These are phyloP conservation scores for Suhomyces chickasaworum DNA, from an alignment of 1,139 yeast genomes.

Conservation along the genomic window DNA sequence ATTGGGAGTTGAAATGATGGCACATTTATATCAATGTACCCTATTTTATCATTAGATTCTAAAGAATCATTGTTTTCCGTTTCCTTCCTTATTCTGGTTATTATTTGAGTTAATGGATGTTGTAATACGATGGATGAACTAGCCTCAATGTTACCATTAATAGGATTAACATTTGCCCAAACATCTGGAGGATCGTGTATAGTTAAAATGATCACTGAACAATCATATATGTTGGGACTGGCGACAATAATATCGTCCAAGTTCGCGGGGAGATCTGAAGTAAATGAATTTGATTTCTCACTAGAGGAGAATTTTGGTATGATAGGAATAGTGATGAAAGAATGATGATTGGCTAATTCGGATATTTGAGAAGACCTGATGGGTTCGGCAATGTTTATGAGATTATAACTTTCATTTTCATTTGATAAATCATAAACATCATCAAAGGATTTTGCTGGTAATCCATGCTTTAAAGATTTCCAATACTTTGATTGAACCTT, in stretches of 20 bases:
- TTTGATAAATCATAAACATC: slow-evolving; percentile 41
- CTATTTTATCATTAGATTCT: slow-evolving; percentile 53
- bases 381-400: slow-evolving; percentile 63
- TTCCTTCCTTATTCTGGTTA: slow-evolving; percentile 36
- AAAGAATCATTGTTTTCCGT: slow-evolving; percentile 47
- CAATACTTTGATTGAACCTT: slow-evolving; percentile 83
- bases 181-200: slow-evolving; percentile 93
- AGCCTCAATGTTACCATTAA: slow-evolving; percentile 75
- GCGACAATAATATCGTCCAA: slow-evolving; percentile 74
- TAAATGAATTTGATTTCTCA: slow-evolving; percentile 25
- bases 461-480: slow-evolving; percentile 81
- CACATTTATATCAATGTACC: slow-evolving; percentile 80
- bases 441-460: slow-evolving; percentile 40
- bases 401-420: slow-evolving; percentile 33
- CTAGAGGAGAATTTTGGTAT: slow-evolving; percentile 35
- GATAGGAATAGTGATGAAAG: slow-evolving; percentile 72
- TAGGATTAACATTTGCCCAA: slow-evolving; percentile 85
- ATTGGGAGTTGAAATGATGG: slow-evolving; percentile 52
- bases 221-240: slow-evolving; percentile 68
- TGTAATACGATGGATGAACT: slow-evolving; percentile 65
- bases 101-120: slow-evolving; percentile 44
- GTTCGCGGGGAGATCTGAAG: slow-evolving; percentile 50
- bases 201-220: slow-evolving; percentile 63
- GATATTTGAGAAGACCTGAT: slow-evolving; percentile 70
- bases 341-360: slow-evolving; percentile 54